These are phyloP conservation scores for Colletotrichum magnum DNA, from an alignment of 2,329 filamentous ascomycete species.

Conservation along the genomic window DNA sequence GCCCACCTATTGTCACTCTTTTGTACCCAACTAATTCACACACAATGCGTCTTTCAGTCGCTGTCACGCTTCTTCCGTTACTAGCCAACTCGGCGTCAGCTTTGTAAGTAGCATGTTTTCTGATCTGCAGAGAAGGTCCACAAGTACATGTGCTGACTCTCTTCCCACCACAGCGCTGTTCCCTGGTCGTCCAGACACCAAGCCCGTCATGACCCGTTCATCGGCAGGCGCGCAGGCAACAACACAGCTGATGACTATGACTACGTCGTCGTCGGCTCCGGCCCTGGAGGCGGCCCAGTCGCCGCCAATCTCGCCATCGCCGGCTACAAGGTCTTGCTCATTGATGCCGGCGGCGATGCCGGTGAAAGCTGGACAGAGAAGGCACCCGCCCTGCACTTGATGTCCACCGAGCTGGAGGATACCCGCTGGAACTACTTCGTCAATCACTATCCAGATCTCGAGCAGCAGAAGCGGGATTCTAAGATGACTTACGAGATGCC, in stretches of 20 bases:
- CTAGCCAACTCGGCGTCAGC: constrained; percentile 20
- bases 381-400: constrained; percentile 32
- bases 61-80: constrained; percentile 10
- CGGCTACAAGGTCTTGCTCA: constrained; percentile 68
- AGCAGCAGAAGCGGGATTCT: constrained; percentile 61
- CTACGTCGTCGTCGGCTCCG: constrained; percentile 71
- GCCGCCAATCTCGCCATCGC: constrained; percentile 68
- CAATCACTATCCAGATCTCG: constrained; percentile 68
- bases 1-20: constrained; percentile 28
- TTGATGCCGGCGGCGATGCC: constrained; percentile 71
- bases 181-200: not conserved
- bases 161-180: not conserved
- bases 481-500: constrained; percentile 59
- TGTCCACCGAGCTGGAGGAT: constrained; percentile 35
- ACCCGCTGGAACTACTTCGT: constrained; percentile 48
- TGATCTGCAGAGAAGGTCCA: too few relatives aligned
- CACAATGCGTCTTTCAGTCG: constrained; percentile 21
- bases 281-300: constrained; percentile 68
- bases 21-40: not conserved
- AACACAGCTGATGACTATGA: constrained; percentile 56
- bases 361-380: constrained; percentile 46
- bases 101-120: not conserved
- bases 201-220: constrained; percentile 16
- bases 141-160: not conserved
- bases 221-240: not conserved